A percentile compares a stretch with the other conserved stretches of the same genome.
Conservation (phyloP, 2,329 filamentous ascomycete genomes). For the Proliferodiscus dingleyae region DNA sequence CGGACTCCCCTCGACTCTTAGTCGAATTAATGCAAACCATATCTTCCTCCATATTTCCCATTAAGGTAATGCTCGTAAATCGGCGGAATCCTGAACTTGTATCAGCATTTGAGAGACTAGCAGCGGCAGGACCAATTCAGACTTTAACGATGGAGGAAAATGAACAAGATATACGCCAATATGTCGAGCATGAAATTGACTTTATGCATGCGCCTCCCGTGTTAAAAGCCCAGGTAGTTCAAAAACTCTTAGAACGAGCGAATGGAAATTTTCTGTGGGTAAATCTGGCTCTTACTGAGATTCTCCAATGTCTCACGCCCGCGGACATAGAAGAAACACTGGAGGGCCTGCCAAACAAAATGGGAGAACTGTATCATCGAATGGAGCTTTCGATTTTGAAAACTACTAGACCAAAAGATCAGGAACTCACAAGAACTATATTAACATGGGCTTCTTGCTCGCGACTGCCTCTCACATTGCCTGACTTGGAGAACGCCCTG, state of each 20-base stretch:
- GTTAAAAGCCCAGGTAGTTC: conserved; percentile 17
- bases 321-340: conserved; percentile 25
- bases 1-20: conserved; percentile 5
- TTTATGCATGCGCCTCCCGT: conserved; percentile 1
- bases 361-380: conserved; percentile 32
- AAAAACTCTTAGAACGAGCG: conserved; percentile 24
- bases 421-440: conserved; percentile 5
- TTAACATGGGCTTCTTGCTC: conserved; percentile 9
- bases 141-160: not conserved
- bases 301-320: conserved; percentile 26
- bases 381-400: conserved; percentile 27
- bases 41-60: not conserved
- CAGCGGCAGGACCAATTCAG: not conserved
- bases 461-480: conserved; percentile 1
- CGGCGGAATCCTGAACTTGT: conserved; percentile 1
- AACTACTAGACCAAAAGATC: conserved; percentile 2
- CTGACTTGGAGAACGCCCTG: conserved; percentile 5
- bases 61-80: not conserved
- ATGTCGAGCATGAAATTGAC: conserved; percentile 3
- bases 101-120: not conserved
- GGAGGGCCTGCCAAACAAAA: conserved; percentile 28
- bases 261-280: conserved; percentile 35
- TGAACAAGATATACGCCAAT: not conserved
- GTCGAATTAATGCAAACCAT: conserved; percentile 2
- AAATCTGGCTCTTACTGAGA: conserved; percentile 27